Base-by-base conservation (phyloP, 2,329 filamentous ascomycete species). In the Colletotrichum caudatum region DNA sequence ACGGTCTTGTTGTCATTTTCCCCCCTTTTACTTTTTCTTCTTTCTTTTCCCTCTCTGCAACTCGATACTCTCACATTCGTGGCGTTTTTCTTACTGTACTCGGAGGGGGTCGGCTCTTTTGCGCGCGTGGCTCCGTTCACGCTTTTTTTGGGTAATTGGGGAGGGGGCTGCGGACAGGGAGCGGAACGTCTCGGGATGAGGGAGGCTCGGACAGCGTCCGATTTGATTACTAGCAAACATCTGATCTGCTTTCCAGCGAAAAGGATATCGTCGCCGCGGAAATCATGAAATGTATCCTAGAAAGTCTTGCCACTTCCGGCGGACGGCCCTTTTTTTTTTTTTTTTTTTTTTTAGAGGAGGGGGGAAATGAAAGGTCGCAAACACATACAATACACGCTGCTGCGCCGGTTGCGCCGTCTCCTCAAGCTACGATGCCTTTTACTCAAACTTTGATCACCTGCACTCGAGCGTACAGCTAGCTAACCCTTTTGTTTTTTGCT, bases 161-260 rank as follows among this genome's bases (percentile, higher is more conserved):
- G 41, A 3, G 3, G 29, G 29, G 29, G 29, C 29, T 29, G 41
- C 48, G 35, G 39, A 41, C 39, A 54, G n/a, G 59, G 59, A 23
- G 46, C 64, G 44, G 65, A 16, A 59, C 60, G 51, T 68, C 59
- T 60, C 7, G 37, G 46, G 64, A 53, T 58, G 64, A 64, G 69
- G 69, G 65, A 54, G 69, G 65, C 59, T 69, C 59, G 69, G 69
- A 69, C 69, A 56, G 53, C 59, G 69, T 72, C 69, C 69, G 69
- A 64, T 64, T 64, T 72, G 69, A 69, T 46, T 64, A 60, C 56
- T 44, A 29, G 53, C 69, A 64, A 50, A 69, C 39, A 41, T 67
- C 20, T 53, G 35, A 16, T 50, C 20, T 20, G 14, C 20, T 46
- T 35, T 61, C 50, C 16, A 44, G 41, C 41, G 16, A 44, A 9